Conservation (phyloP, 164 flowering plant genomes). For the Paratinospora sagittata region DNA sequence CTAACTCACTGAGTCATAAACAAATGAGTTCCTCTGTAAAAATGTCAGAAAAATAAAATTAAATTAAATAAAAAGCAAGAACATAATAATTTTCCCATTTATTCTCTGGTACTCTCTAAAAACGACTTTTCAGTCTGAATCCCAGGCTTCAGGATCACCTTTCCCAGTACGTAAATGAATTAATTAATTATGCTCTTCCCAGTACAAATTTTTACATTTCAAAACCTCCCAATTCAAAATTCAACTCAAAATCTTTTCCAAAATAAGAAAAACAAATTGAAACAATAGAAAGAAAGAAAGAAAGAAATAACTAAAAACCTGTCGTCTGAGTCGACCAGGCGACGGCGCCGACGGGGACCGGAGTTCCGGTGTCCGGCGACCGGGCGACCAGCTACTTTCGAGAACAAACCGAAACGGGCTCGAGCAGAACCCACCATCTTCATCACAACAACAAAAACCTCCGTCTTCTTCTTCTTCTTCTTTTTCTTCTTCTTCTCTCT, state of each 20-base stretch:
- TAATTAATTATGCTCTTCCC: background rate
- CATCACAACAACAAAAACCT: constrained; percentile 10
- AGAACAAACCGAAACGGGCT: constrained; percentile 59
- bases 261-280: background rate
- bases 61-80: background rate
- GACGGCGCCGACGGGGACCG: constrained; percentile 44
- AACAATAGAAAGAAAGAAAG: background rate
- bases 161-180: background rate
- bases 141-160: background rate
- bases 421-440: constrained; percentile 28
- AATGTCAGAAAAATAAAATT: background rate
- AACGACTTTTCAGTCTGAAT: background rate
- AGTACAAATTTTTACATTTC: background rate
- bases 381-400: constrained; percentile 34
- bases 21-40: background rate
- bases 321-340: constrained; percentile 29
- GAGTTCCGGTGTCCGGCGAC: constrained; percentile 43
- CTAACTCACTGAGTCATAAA: background rate
- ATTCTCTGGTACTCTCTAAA: background rate
- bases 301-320: constrained; percentile 29
- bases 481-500: too few relatives aligned
- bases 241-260: background rate
- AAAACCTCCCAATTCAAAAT: background rate
- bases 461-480: background rate
- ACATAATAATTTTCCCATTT: background rate